Evolutionary conservation across 805 yeast species (phyloP).

Genomic region (Tetrapisispora nanseiensis): DNA sequence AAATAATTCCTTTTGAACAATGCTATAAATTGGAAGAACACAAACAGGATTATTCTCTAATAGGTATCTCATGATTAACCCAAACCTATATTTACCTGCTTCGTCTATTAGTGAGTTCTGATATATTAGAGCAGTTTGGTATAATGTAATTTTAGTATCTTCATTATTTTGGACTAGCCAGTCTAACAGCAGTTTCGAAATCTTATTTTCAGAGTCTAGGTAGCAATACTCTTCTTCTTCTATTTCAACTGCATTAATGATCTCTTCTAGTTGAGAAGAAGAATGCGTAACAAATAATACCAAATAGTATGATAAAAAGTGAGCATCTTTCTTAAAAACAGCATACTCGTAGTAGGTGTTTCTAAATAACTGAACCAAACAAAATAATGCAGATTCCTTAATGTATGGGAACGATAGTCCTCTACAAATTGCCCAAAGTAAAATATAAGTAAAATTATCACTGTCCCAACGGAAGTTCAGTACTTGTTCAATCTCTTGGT

Average conservation of each 20-base stretch:
- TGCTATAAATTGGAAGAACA: slow-evolving; percentile 24
- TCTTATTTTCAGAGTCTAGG: slow-evolving; percentile 13
- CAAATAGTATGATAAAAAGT: slow-evolving; percentile 19
- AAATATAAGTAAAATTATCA: slow-evolving; percentile 40
- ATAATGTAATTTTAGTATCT: slow-evolving; percentile 20
- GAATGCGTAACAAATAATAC: slow-evolving; percentile 30
- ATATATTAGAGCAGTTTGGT: slow-evolving; percentile 24
- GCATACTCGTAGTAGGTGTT: slow-evolving; percentile 32
- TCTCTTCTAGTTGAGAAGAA: slow-evolving; percentile 28
- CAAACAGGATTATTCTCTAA: slow-evolving; percentile 21
- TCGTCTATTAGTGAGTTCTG: slow-evolving; percentile 26
- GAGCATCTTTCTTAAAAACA: slow-evolving; percentile 5
- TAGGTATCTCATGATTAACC: slow-evolving; percentile 21
- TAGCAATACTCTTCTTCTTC: slow-evolving; percentile 17
- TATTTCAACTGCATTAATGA: slow-evolving; percentile 29
- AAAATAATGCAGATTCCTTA: slow-evolving; percentile 37
- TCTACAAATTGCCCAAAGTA: slow-evolving; percentile 39
- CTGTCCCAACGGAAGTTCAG: slow-evolving; percentile 32
- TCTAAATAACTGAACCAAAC: slow-evolving; percentile 36
- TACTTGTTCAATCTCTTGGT: slow-evolving; percentile 35
- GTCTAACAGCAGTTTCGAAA: slow-evolving; percentile 30
- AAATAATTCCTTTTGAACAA: slow-evolving; percentile 23
- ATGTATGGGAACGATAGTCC: slow-evolving; percentile 51
- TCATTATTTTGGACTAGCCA: slow-evolving; percentile 22
- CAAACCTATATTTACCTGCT: slow-evolving; percentile 23